phyloP scores from a whole-genome alignment of 2,329 filamentous ascomycete species.

The Aspergillus proliferans region DNA sequence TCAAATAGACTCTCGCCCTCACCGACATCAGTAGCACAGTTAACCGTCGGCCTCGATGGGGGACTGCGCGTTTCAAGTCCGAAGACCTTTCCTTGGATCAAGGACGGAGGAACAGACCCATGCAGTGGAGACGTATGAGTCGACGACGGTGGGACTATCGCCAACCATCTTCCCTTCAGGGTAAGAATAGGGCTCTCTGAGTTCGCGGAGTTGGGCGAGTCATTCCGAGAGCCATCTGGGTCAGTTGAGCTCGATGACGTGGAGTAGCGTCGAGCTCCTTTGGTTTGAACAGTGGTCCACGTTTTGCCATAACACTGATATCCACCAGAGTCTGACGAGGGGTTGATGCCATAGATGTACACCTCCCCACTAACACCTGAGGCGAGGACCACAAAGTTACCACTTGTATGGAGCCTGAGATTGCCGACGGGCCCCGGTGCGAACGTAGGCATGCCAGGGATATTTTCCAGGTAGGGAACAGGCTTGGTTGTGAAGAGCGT shows the following conservation, averaged over 20 bases:
- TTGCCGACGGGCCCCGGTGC: constrained; percentile 66
- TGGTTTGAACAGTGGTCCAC: constrained; percentile 75
- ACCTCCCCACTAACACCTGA: constrained; percentile 83
- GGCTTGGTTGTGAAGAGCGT: constrained; percentile 67
- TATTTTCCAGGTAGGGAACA: constrained; percentile 52
- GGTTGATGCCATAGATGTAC: constrained; percentile 60
- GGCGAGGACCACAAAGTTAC: constrained; percentile 64
- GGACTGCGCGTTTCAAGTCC: constrained; percentile 39
- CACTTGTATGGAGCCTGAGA: constrained; percentile 66
- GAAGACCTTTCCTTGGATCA: constrained; percentile 31
- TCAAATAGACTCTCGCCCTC: constrained; percentile 44
- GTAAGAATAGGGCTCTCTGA: constrained; percentile 37
- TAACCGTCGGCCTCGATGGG: constrained; percentile 36
- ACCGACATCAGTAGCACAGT: constrained; percentile 41
- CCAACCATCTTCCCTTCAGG: constrained; percentile 43
- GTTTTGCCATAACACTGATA: constrained; percentile 76
- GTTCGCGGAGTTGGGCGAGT: constrained; percentile 23
- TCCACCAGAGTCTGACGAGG: constrained; percentile 12
- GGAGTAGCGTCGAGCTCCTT: constrained; percentile 39
- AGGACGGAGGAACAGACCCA: constrained; percentile 32
- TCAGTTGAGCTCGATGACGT: constrained; percentile 42
- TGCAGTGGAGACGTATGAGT: constrained; percentile 35
- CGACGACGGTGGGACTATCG: constrained; percentile 38
- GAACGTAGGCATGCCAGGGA: constrained; percentile 57
- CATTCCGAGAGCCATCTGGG: constrained; percentile 36